Base-by-base conservation (phyloP, 148 eudicot genomes). In the Talinum fruticosum region DNA sequence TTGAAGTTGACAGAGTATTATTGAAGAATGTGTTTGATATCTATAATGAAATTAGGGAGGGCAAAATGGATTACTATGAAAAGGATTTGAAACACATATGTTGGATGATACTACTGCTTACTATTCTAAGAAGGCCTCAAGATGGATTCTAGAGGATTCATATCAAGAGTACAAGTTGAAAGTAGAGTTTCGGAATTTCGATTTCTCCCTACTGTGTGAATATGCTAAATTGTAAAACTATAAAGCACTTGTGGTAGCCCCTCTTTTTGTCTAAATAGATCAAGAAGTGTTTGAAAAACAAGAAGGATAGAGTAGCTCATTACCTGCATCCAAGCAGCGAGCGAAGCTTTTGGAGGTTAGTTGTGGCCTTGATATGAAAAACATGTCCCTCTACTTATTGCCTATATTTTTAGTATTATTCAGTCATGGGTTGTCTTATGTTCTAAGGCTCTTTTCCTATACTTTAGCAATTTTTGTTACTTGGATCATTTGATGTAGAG, bases 131-230 rank as follows among this genome's bases (percentile, higher is more conserved):
- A 92, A 95, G 81, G 96, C 98, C 82, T 88, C 97, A 44, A 89
- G 82, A 81, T 95, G 97, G 98, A 88, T 91, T 73, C 79, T 89
- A 57, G 93, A 92, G 79, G 97, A 95, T 83, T 90, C 98, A 35
- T 95, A 96, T 85, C 94, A 97, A 4, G 97, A 91, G 74, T 95
- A 92, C 80, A 95, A 90, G 98, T 78, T 89, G 79, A 95, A 95
- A 85, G 97, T 87, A 83, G 77, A 35, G 29, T 71, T 75, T 71
- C 32, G 47, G 44, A 34, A 44, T 23, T 35, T 54, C 13, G 67
- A 38, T 53, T 24, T 70, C 33, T 15, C 29, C 47, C 33, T 14
- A 24, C 57, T 24, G 13, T 62, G 13, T 41, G 8, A 41, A 23
- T 29, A 19, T 30, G 10, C 28, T 4, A 36, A 29, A 5, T 8